Conservation (phyloP, 805 yeast species). For the Pichia eremophila region DNA sequence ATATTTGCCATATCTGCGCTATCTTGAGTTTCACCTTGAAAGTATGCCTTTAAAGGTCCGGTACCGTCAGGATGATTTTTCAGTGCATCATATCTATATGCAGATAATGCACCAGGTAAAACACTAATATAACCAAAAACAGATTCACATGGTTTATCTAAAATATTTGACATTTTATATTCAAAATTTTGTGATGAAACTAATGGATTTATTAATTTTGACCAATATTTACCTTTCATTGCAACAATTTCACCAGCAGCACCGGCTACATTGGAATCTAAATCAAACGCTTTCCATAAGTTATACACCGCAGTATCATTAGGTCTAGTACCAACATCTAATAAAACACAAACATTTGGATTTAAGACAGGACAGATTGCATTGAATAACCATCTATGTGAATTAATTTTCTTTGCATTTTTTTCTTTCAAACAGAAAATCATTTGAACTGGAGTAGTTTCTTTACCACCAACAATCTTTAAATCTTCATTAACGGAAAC, state of each 20-base stretch:
- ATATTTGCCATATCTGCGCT: conserved; percentile 47
- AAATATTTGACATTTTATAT: conserved; percentile 91
- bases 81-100: conserved; percentile 84
- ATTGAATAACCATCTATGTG: conserved; percentile 96
- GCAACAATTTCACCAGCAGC: conserved; percentile 98
- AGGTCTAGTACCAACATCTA: conserved; percentile 98
- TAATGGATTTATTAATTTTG: conserved; percentile 73
- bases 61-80: conserved; percentile 81
- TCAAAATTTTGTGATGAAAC: conserved; percentile 96
- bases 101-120: conserved; percentile 92
- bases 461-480: conserved; percentile 83
- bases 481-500: conserved; percentile 83
- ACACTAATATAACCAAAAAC: conserved; percentile 89
- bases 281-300: conserved; percentile 95
- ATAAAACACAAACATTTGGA: conserved; percentile 80
- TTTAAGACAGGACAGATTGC: conserved; percentile 87
- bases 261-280: conserved; percentile 95
- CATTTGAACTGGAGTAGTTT: conserved; percentile 91
- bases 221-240: conserved; percentile 85
- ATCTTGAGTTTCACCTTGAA: conserved; percentile 62
- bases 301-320: conserved; percentile 81
- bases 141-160: conserved; percentile 91
- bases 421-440: conserved; percentile 87
- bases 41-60: conserved; percentile 83
- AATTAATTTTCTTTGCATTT: conserved; percentile 88